Evolutionary conservation across 208 protist species (phyloP).

Genomic region (Leishmania arabica): DNA sequence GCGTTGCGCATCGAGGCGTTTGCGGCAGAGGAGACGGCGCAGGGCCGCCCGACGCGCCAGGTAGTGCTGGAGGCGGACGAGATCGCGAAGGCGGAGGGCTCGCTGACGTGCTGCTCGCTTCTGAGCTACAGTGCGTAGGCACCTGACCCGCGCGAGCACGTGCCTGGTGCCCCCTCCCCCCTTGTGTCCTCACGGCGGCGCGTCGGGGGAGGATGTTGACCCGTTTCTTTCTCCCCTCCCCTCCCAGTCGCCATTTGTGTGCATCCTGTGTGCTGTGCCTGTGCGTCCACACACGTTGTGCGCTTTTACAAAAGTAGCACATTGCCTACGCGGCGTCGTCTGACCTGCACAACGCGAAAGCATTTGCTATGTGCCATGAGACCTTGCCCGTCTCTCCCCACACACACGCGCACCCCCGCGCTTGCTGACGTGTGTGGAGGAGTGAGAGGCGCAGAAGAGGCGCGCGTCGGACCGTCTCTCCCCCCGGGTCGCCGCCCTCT

Average conservation of each 20-base stretch:
- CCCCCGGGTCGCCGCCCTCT: no score
- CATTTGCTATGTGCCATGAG: neutral
- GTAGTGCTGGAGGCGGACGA: constrained; percentile 44
- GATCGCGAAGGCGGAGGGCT: constrained; percentile 62
- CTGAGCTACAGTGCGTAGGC: constrained; percentile 43
- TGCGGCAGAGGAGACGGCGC: constrained; percentile 31
- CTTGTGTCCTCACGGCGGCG: no score
- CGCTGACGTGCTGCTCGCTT: constrained; percentile 57
- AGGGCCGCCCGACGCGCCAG: constrained; percentile 36
- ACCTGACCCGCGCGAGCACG: neutral
- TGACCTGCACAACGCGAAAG: no score
- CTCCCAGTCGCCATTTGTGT: neutral
- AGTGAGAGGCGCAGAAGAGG: no score
- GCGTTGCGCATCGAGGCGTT: constrained; percentile 33
- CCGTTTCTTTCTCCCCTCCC: neutral
- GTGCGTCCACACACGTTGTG: no score
- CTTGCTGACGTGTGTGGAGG: no score
- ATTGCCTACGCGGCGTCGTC: no score
- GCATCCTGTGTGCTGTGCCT: neutral
- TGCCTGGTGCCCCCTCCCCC: neutral
- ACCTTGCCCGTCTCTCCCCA: no score
- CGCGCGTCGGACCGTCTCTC: no score
- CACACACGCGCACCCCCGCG: no score
- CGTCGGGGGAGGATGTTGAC: neutral
- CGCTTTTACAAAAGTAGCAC: no score